phyloP scores from a whole-genome alignment of 1,284 basidiomycete genomes.

The Porodaedalea pini region DNA sequence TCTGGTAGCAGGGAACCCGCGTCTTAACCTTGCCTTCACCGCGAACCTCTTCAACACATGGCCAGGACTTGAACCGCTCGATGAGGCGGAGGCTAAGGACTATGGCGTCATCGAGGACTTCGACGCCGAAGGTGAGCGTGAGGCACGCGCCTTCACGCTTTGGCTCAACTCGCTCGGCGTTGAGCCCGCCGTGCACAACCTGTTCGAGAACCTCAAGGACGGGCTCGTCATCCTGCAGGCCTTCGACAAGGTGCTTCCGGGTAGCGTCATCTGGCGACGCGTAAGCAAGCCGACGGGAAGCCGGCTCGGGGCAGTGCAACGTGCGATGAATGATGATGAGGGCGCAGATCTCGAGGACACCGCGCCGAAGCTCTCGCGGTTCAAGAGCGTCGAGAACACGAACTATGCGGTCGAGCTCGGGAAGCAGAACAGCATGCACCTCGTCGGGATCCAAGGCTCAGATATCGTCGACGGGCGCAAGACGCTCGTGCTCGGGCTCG shows the following conservation, averaged over 20 bases:
- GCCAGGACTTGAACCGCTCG: slow-evolving; percentile 89
- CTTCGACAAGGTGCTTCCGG: slow-evolving; percentile 93
- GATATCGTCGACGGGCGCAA: slow-evolving; percentile 93
- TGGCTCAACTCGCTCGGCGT: slow-evolving; percentile 98
- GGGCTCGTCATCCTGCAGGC: slow-evolving; percentile 91
- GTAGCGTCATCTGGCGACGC: slow-evolving; percentile 89
- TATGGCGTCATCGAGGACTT: slow-evolving; percentile 93
- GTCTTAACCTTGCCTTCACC: slow-evolving; percentile 97
- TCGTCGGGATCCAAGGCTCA: slow-evolving; percentile 96
- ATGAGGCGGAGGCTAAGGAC: slow-evolving; percentile 83
- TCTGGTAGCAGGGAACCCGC: slow-evolving; percentile 93
- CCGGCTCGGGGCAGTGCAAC: slow-evolving; percentile 57
- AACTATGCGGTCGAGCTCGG: slow-evolving; percentile 95
- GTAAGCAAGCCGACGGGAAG: slow-evolving; percentile 73
- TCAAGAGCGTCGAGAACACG: slow-evolving; percentile 98
- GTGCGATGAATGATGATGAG: slow-evolving; percentile 47
- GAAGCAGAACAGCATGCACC: slow-evolving; percentile 89
- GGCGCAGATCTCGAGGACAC: slow-evolving; percentile 74
- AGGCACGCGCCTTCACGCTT: slow-evolving; percentile 95
- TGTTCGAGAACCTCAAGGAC: slow-evolving; percentile 95
- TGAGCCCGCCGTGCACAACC: slow-evolving; percentile 92
- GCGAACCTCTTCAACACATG: slow-evolving; percentile 98
- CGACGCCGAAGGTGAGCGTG: slow-evolving; percentile 96
- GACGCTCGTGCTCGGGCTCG: slow-evolving; percentile 91
- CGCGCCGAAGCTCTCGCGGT: slow-evolving; percentile 84